Evolutionary conservation across 2,329 filamentous ascomycete genomes (phyloP), one percentile per base, ranked within the genome.

Genomic region (Fusarium caatingaense): DNA sequence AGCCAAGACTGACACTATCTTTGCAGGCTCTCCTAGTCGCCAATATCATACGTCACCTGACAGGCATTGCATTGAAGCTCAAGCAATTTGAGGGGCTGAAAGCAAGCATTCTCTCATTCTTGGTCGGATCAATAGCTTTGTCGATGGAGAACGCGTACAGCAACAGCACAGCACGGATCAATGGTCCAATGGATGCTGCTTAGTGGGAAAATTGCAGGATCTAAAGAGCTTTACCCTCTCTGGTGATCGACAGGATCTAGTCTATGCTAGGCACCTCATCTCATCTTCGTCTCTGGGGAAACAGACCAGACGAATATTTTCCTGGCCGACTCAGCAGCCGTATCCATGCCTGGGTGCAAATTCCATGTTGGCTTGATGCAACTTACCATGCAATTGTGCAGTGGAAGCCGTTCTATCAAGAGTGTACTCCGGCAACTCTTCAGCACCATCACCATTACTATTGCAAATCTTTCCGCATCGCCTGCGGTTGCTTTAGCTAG

Each of bases 11-110:
- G 47, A 56, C 62, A 56, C 55, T 62, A 65, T 56, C 37, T 66
- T 47, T 67, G 47, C 48, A 59, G 49, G 54, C 45, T 45, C 55
- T 37, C 25, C 50, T 56, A 44, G 53, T 50, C 53, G 25, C 60
- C 58, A 63, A 60, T 44, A 56, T 50, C 34, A 66, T 72, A 72
- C 67, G 69, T 74, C 72, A 73, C 69, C 46, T 62, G 37, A 61
- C 65, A 61, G 62, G 58, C 56, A 56, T 69, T 49, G 32, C 41
- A 56, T 23, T 54, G 50, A 56, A 68, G 45, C 42, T 45, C 49
- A 48, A 66, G 67, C 56, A 58, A 55, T 65, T 62, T 63, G 60
- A 50, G 57, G 59, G 57, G 53, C 65, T 50, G 32, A 60, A 15
- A 41, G 9, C 18, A 55, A 58, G 50, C 56, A 58, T 69, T 58